Evolutionary conservation across 169 alveolate genomes (phyloP), one percentile per base, ranked within the genome.

Genomic region (Eimeria sp.): DNA sequence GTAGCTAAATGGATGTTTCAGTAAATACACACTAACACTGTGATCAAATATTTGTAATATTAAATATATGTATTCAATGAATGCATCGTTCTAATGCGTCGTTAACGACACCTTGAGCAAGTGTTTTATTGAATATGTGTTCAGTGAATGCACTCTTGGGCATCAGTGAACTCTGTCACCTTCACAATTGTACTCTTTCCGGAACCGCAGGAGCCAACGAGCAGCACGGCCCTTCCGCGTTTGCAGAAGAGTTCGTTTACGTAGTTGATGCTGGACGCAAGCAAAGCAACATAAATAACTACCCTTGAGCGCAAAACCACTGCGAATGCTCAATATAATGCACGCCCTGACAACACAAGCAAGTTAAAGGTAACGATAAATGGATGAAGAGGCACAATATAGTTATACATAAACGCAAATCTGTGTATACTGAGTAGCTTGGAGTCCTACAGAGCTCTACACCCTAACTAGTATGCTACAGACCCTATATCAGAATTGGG

Each of bases 171-270:
- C 27, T n/a, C 13, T 27, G 30, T 40, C 51, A 76, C 95, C 91
- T 98, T 98, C 78, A 98, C 98, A 40, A 99, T 98, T 16, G 99
- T 98, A 1, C 99, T 98, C 97, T 99, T 99, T 80, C 99, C 99
- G 40, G 99, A 98, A 65, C 98, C 98, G 18, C 90, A 27, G 1
- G 88, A 51, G 34, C 98, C 98, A 18, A 98, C 98, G 89, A 98
- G 98, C 40, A 99, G 97, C 13, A 98, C 99, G 14, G 99, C 98
- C 95, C 98, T 98, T 87, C 97, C 97, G 96, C 98, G 96, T 73
- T 95, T 95, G n/a, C 98, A 96, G 97, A 98, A 98, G 25, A 98
- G 97, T 80, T 98, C 98, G 54, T 98, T 90, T 10, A 98, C 97
- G 91, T 97, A 97, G 96, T 98, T 98, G 72, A 98, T 96, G 95